Conservation (phyloP, 192 early-diverging fungal genomes). For the Backusella sp. region DNA sequence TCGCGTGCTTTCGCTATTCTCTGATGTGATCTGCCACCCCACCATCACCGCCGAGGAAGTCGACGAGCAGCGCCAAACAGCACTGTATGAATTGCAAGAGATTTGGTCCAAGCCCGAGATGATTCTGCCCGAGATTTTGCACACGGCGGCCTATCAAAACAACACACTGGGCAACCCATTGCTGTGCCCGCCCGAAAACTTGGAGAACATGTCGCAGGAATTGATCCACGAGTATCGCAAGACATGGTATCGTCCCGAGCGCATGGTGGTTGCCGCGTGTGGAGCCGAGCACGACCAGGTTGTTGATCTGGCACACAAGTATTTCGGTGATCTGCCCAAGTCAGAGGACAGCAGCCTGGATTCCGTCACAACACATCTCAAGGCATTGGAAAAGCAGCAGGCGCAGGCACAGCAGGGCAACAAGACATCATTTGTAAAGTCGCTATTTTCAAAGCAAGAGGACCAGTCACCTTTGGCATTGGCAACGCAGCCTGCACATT, state of each 20-base stretch:
- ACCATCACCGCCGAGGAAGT: conserved; percentile 73
- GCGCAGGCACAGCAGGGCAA: neutral
- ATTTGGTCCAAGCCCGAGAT: conserved; percentile 82
- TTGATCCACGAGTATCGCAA: conserved; percentile 69
- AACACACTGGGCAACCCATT: conserved; percentile 84
- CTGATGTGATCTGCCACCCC: conserved; percentile 81
- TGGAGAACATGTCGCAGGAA: conserved; percentile 65
- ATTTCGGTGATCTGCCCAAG: conserved; percentile 72
- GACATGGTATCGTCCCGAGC: conserved; percentile 87
- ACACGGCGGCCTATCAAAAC: conserved; percentile 75
- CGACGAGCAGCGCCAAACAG: conserved; percentile 72
- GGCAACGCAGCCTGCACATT: conserved; percentile 56
- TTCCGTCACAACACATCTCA: conserved; percentile 22
- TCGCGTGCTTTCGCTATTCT: conserved; percentile 70
- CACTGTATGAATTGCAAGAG: conserved; percentile 88
- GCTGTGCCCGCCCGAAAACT: conserved; percentile 65
- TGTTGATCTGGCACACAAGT: conserved; percentile 61
- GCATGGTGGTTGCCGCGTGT: conserved; percentile 86
- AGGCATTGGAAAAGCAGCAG: conserved; percentile 28
- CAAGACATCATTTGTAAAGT: conserved; percentile 25
- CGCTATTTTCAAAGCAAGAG: conserved; percentile 20
- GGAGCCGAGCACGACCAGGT: conserved; percentile 87
- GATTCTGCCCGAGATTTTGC: conserved; percentile 85
- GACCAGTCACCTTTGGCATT: conserved; percentile 19
- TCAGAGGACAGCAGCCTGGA: conserved; percentile 22